phyloP scores from a whole-genome alignment of 2,329 filamentous ascomycete genomes.

The Arthrobotrys musiformis region DNA sequence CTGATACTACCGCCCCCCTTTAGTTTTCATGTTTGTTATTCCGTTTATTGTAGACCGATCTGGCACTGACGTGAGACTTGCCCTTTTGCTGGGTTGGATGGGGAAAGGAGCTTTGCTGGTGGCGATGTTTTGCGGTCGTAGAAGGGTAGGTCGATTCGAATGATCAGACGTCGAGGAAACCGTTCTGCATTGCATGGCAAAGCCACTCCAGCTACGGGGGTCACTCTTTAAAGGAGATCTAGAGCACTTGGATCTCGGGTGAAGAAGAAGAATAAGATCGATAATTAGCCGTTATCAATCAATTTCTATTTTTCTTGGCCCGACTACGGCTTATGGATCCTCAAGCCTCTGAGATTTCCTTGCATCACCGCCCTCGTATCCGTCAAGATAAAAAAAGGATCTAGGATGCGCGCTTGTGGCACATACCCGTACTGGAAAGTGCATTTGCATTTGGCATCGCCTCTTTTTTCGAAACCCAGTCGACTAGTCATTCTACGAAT shows the following conservation, averaged over 20 bases:
- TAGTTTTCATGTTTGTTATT: not conserved
- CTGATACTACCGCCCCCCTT: too few relatives aligned
- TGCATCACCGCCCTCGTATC: not conserved
- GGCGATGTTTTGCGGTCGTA: not conserved
- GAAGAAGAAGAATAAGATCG: not conserved
- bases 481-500: not conserved
- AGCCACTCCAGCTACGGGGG: not conserved
- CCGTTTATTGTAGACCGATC: not conserved
- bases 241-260: not conserved
- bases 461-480: not conserved
- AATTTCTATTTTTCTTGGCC: not conserved
- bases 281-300: not conserved
- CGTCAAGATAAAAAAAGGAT: not conserved
- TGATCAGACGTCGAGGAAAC: not conserved
- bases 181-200: not conserved
- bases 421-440: conserved; percentile 19
- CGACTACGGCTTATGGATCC: not conserved
- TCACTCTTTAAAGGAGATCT: not conserved
- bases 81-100: not conserved
- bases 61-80: not conserved
- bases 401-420: conserved; percentile 36
- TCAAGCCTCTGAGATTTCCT: not conserved
- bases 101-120: too few relatives aligned
- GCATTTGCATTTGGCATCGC: not conserved
- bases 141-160: conserved; percentile 1